Conservation (phyloP, 2,329 filamentous ascomycete species). For the Aspergillus caelatus region DNA sequence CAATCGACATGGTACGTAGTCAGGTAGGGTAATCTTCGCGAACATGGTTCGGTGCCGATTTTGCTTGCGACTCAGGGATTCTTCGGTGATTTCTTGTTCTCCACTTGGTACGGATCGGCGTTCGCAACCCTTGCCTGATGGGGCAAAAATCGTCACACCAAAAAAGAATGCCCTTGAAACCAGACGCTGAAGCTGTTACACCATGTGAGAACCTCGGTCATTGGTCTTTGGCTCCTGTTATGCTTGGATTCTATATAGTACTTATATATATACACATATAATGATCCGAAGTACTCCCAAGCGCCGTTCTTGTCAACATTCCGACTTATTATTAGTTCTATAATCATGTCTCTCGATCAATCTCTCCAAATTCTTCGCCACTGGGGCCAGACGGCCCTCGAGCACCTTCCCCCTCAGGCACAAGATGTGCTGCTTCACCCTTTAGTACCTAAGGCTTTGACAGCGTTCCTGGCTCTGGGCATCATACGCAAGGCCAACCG, state of each 20-base stretch:
- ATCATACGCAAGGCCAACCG: constrained; percentile 33
- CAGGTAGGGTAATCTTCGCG: neutral
- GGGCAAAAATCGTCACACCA: neutral
- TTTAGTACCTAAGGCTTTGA: constrained; percentile 31
- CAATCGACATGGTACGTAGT: neutral
- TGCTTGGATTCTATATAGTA: neutral
- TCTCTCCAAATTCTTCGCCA: constrained; percentile 26
- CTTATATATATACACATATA: neutral
- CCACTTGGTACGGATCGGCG: constrained; percentile 4
- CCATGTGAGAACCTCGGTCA: constrained; percentile 9
- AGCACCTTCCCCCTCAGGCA: constrained; percentile 29
- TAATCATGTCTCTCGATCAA: constrained; percentile 21
- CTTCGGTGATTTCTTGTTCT: neutral
- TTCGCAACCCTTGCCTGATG: constrained; percentile 6
- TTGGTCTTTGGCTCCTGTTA: neutral
- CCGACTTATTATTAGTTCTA: neutral
- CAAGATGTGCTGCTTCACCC: constrained; percentile 32
- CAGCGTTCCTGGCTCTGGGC: constrained; percentile 25
- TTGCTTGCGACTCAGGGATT: neutral
- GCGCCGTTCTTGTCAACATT: neutral
- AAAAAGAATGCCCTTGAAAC: neutral
- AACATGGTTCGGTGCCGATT: neutral
- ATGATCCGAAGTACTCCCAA: neutral
- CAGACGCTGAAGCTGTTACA: neutral
- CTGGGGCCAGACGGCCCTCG: constrained; percentile 28